These are phyloP conservation scores for Pouteria glomerata DNA, from an alignment of 148 eudicot species.

Conservation along the genomic window DNA sequence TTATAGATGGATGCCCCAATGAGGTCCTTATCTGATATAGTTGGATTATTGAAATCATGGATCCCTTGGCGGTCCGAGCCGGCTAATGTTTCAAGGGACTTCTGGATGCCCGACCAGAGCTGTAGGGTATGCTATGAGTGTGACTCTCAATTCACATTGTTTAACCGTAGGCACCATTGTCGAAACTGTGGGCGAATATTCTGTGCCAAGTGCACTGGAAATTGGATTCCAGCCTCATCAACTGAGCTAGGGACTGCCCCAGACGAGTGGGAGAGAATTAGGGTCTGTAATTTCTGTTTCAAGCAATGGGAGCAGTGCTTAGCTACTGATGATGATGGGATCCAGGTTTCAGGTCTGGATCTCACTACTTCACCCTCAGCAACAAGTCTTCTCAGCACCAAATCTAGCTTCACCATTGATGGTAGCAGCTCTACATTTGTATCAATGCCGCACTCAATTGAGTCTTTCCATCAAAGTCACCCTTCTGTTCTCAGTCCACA, in stretches of 20 bases:
- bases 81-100: constrained; percentile 73
- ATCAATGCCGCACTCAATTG: constrained; percentile 54
- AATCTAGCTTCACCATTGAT: constrained; percentile 54
- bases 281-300: constrained; percentile 85
- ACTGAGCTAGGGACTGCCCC: constrained; percentile 23
- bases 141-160: constrained; percentile 68
- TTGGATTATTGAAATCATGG: constrained; percentile 64
- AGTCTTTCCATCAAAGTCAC: constrained; percentile 33
- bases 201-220: constrained; percentile 83
- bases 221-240: constrained; percentile 59
- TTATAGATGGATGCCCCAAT: constrained; percentile 58
- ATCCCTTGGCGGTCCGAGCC: constrained; percentile 64
- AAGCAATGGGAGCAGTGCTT: constrained; percentile 72
- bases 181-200: constrained; percentile 88
- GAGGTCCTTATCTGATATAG: constrained; percentile 35
- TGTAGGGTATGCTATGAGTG: constrained; percentile 97
- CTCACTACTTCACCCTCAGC: constrained; percentile 43
- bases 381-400: constrained; percentile 50
- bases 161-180: constrained; percentile 95
- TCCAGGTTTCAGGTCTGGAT: constrained; percentile 39
- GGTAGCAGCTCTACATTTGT: constrained; percentile 53
- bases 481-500: constrained; percentile 45
- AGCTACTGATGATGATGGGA: constrained; percentile 39
- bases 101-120: constrained; percentile 98
- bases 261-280: constrained; percentile 69